Conservation (phyloP, 257 asterid genomes). For the Solanum sparsipilum region DNA sequence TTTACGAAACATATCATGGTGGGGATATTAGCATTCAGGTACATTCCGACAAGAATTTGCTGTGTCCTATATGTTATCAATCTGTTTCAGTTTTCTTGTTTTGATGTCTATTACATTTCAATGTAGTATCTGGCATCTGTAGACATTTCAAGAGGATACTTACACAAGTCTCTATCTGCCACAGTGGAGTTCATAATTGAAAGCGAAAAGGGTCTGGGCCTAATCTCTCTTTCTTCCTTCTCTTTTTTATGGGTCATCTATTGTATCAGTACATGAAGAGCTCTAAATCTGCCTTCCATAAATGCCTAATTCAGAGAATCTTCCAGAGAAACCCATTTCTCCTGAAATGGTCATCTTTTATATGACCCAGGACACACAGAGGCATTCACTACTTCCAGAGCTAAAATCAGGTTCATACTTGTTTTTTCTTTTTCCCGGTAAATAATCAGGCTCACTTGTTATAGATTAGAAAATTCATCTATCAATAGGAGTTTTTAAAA, state of each 20-base stretch:
- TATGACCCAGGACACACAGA: slow-evolving; percentile 84
- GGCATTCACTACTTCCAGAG: slow-evolving; percentile 63
- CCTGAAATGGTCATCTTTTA: slow-evolving; percentile 67
- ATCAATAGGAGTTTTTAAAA: too few relatives aligned
- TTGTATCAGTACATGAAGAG: slow-evolving; percentile 1
- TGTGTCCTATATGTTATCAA: background rate
- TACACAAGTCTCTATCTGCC: slow-evolving; percentile 62
- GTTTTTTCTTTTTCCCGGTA: background rate
- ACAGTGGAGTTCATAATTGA: slow-evolving; percentile 61
- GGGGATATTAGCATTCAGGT: slow-evolving; percentile 76
- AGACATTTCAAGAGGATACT: slow-evolving; percentile 68
- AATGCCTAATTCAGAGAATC: slow-evolving; percentile 38
- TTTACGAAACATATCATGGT: slow-evolving; percentile 85
- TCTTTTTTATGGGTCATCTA: background rate
- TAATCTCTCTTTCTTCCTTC: background rate
- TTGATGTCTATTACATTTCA: slow-evolving; percentile 22
- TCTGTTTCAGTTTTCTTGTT: slow-evolving; percentile 7
- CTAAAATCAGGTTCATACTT: slow-evolving; percentile 51
- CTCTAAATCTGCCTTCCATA: slow-evolving; percentile 9
- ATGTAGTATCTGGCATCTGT: slow-evolving; percentile 63
- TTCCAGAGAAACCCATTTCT: slow-evolving; percentile 51
- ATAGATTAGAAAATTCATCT: background rate
- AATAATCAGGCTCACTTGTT: background rate
- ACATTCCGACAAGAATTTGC: background rate
- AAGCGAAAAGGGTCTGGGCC: slow-evolving; percentile 49